A percentile compares a stretch with the other conserved stretches of the same genome.
Conservation (phyloP, 2,329 filamentous ascomycete genomes). For the Neopestalotiopsis clavispora region DNA sequence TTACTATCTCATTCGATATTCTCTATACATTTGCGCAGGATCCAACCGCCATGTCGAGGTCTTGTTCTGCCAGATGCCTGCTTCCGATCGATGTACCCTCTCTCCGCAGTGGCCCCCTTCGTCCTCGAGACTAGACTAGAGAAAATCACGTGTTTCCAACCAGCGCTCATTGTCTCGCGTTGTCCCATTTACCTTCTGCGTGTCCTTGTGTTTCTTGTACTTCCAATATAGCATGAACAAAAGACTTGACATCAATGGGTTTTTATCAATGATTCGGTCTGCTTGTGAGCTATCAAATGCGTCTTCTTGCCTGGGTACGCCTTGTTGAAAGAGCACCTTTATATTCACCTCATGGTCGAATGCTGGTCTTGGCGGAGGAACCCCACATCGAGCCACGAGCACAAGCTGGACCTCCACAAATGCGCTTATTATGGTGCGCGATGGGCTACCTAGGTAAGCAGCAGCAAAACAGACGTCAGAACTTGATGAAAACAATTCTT, state of each 20-base stretch:
- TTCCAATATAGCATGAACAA: neutral
- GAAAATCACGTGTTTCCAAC: conserved; percentile 8
- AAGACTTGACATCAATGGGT: neutral
- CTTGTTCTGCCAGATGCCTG: neutral
- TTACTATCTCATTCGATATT: neutral
- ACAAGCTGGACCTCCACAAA: conserved; percentile 2
- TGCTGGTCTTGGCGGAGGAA: conserved; percentile 9
- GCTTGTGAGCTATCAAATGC: neutral
- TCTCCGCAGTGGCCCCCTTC: neutral
- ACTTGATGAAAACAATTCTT: no score
- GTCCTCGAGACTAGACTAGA: conserved; percentile 3
- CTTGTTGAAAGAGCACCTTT: neutral
- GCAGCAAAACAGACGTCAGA: no score
- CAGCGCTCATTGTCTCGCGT: neutral
- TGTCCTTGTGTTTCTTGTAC: neutral
- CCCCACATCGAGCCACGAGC: conserved; percentile 7
- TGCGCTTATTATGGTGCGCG: neutral
- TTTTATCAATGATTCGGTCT: neutral
- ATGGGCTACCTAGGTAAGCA: no score
- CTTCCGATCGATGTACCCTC: conserved; percentile 10
- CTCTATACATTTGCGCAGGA: conserved; percentile 2
- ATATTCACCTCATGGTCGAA: conserved; percentile 7
- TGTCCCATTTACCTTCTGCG: neutral
- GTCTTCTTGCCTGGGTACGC: neutral
- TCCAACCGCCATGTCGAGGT: conserved; percentile 3